These are phyloP conservation scores for Citrus sinensis DNA, from an alignment of 345 rosid species.

Conservation along the genomic window DNA sequence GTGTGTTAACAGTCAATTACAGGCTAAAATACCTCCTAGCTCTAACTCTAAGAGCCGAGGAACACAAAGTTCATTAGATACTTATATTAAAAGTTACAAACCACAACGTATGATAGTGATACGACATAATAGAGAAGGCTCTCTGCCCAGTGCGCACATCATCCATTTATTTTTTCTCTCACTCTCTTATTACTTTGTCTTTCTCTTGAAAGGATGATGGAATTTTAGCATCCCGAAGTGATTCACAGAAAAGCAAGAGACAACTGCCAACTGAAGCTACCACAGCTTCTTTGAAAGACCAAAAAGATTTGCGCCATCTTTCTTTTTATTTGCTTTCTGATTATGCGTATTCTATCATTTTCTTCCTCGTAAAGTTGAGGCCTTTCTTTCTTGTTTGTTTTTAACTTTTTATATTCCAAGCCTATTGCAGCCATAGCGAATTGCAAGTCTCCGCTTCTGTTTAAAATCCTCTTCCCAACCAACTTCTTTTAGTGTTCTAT, in stretches of 20 bases:
- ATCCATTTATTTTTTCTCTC: neutral
- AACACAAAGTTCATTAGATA: neutral
- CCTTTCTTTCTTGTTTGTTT: conserved; percentile 6
- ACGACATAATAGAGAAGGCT: conserved; percentile 17
- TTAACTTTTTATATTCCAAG: neutral
- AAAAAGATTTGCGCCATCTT: conserved; percentile 11
- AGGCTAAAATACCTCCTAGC: neutral
- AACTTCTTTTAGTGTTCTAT: neutral
- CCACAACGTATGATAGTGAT: conserved; percentile 10
- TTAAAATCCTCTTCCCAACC: neutral
- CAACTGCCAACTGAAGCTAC: conserved; percentile 24
- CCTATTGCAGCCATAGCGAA: neutral
- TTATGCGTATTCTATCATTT: neutral
- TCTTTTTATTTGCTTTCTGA: conserved; percentile 10
- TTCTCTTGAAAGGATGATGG: conserved; percentile 22
- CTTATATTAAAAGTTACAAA: neutral
- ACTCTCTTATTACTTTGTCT: conserved; percentile 4
- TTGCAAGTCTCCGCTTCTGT: conserved; percentile 2
- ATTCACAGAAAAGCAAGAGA: conserved; percentile 14
- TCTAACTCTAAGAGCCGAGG: neutral
- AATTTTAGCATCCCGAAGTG: conserved; percentile 63
- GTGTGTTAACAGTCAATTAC: neutral
- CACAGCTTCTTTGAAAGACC: conserved; percentile 33
- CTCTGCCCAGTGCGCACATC: conserved; percentile 28
- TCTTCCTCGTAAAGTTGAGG: neutral